These are phyloP conservation scores for Termitomyces sp. DNA, from an alignment of 768 basidiomycete genomes.

Conservation along the genomic window DNA sequence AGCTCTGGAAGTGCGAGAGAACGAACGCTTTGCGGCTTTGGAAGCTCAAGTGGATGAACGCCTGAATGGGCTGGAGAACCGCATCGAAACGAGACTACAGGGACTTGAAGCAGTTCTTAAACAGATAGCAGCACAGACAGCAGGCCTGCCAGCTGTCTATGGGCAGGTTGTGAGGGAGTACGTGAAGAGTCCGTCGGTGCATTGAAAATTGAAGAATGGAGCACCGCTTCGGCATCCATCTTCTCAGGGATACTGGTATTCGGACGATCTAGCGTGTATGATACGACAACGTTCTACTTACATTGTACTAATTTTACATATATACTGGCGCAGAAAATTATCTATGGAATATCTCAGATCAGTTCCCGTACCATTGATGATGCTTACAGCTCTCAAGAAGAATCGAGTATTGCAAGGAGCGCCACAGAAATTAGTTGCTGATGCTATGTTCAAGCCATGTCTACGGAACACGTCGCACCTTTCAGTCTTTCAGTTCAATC, in stretches of 20 bases:
- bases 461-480: no score
- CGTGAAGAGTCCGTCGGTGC: conserved; percentile 5
- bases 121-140: conserved; percentile 20
- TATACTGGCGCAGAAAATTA: neutral
- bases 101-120: conserved; percentile 17
- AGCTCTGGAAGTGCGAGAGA: conserved; percentile 17
- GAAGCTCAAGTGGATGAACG: conserved; percentile 18
- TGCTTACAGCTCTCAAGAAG: no score
- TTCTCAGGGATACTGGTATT: neutral
- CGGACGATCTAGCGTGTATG: neutral
- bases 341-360: neutral
- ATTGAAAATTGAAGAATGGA: neutral
- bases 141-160: conserved; percentile 22
- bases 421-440: no score
- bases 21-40: conserved; percentile 20
- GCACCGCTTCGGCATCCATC: no score
- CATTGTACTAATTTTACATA: neutral
- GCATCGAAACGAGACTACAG: conserved; percentile 12
- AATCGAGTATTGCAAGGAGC: no score
- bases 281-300: neutral
- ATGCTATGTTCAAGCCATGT: no score
- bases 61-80: conserved; percentile 4
- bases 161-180: conserved; percentile 19
- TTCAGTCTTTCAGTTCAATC: no score
- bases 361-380: neutral